Evolutionary conservation across 352 stramenopile genomes (phyloP).

Genomic region (Pythium myriotylum): DNA sequence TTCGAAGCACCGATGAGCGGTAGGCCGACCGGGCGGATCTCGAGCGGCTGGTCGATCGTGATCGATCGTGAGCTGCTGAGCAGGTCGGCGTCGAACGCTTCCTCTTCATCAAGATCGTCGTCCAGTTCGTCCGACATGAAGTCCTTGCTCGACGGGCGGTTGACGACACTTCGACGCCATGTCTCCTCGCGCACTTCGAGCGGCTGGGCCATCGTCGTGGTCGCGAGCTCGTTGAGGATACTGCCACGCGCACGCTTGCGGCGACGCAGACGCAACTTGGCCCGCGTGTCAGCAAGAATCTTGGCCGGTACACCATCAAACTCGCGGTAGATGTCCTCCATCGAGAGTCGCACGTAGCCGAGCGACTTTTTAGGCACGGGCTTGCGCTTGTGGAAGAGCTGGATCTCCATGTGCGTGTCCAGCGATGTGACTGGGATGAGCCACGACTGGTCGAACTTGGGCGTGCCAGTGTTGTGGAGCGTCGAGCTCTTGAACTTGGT

Average conservation of each 20-base stretch:
- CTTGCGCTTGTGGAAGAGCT: conserved; percentile 86
- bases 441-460: conserved; percentile 87
- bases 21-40: conserved; percentile 49
- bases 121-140: conserved; percentile 37
- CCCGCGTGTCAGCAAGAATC: conserved; percentile 63
- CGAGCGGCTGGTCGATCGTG: conserved; percentile 51
- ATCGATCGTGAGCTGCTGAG: conserved; percentile 63
- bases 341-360: conserved; percentile 69
- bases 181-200: conserved; percentile 69
- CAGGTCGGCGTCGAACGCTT: conserved; percentile 71
- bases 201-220: conserved; percentile 27
- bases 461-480: conserved; percentile 53
- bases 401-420: conserved; percentile 80
- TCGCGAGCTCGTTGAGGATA: conserved; percentile 76
- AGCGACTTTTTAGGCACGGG: conserved; percentile 81
- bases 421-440: conserved; percentile 69
- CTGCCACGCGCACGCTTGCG: conserved; percentile 80
- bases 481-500: conserved; percentile 78
- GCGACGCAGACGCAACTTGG: conserved; percentile 75
- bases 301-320: conserved; percentile 77
- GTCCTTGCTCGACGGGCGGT: conserved; percentile 35
- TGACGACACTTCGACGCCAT: conserved; percentile 69
- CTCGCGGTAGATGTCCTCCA: conserved; percentile 87
- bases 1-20: conserved; percentile 51
- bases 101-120: conserved; percentile 40